A percentile compares a stretch with the other conserved stretches of the same genome.
Conservation (phyloP, 345 rosid species). For the Barbarea vulgaris region DNA sequence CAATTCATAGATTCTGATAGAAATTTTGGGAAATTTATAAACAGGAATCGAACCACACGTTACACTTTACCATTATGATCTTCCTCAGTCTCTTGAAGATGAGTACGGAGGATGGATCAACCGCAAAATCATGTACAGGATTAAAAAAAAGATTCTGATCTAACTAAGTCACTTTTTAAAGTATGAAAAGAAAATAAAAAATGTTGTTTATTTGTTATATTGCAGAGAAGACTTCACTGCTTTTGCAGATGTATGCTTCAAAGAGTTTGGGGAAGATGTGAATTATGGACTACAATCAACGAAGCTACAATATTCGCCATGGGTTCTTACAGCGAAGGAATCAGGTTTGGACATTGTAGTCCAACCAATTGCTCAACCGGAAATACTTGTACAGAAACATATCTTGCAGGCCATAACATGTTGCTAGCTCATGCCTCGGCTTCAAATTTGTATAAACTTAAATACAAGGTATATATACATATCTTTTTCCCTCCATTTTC, state of each 20-base stretch:
- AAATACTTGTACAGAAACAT: conserved; percentile 75
- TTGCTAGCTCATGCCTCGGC: conserved; percentile 74
- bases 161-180: not conserved
- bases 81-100: conserved; percentile 72
- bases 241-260: conserved; percentile 71
- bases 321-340: conserved; percentile 45
- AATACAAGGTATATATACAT: conserved; percentile 62
- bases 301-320: conserved; percentile 57
- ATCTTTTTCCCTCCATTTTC: not conserved
- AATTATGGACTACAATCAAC: conserved; percentile 69
- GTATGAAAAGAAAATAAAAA: not conserved
- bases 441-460: conserved; percentile 56
- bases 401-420: conserved; percentile 61
- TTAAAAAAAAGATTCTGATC: not conserved
- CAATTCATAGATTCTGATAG: not conserved
- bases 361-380: conserved; percentile 41
- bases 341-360: conserved; percentile 35
- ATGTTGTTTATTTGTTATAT: not conserved
- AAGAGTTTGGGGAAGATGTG: conserved; percentile 73
- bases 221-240: conserved; percentile 78
- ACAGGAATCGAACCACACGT: conserved; percentile 71
- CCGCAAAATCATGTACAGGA: conserved; percentile 57
- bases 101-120: conserved; percentile 78
- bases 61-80: conserved; percentile 59
- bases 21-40: not conserved